A percentile compares a stretch with the other conserved stretches of the same genome.
Evolutionary conservation across 257 asterid genomes (phyloP).

Genomic region (Scutellaria minor): DNA sequence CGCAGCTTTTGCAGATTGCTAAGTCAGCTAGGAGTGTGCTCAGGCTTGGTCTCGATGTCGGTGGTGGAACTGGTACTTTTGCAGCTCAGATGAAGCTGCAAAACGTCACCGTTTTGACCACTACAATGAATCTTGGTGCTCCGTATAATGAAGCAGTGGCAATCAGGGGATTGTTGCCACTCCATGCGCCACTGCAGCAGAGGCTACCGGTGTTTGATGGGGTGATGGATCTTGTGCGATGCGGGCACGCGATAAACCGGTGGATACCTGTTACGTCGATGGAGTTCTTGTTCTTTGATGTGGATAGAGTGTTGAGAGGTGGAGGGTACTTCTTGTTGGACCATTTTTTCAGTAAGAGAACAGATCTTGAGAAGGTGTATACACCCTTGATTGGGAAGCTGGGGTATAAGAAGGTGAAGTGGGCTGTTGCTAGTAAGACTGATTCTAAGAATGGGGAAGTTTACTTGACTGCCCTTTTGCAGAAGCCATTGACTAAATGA

Average conservation of each 20-base stretch:
- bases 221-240: conserved; percentile 86
- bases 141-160: conserved; percentile 89
- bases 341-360: conserved; percentile 77
- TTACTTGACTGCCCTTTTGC: conserved; percentile 86
- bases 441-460: conserved; percentile 90
- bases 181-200: conserved; percentile 94
- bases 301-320: conserved; percentile 86
- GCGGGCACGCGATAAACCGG: conserved; percentile 89
- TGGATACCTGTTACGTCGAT: conserved; percentile 77
- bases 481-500: conserved; percentile 81
- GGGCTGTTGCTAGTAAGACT: conserved; percentile 82
- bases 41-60: conserved; percentile 75
- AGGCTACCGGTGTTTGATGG: conserved; percentile 92
- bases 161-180: conserved; percentile 78
- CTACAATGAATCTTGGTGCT: conserved; percentile 89
- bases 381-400: conserved; percentile 76
- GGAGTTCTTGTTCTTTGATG: conserved; percentile 90
- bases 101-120: conserved; percentile 79
- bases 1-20: conserved; percentile 71
- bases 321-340: conserved; percentile 91
- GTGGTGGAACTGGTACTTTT: conserved; percentile 93
- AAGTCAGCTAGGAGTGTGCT: conserved; percentile 53
- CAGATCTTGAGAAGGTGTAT: conserved; percentile 83
- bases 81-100: conserved; percentile 93
- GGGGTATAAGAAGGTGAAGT: conserved; percentile 93